These are phyloP conservation scores for Kwoniella pini DNA, from an alignment of 768 basidiomycete species.

Conservation along the genomic window DNA sequence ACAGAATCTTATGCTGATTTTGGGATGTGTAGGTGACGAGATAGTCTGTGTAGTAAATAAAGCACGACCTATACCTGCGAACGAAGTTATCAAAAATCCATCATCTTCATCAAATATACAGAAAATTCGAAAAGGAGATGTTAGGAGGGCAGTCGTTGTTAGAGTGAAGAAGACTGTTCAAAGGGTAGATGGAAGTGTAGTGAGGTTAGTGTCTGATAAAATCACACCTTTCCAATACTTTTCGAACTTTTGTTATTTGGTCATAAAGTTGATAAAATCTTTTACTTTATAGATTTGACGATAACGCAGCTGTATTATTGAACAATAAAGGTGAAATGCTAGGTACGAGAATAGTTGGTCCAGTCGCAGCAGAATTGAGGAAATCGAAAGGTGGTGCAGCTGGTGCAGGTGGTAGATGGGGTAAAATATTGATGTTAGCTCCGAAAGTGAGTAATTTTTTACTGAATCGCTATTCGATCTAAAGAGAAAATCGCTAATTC, in stretches of 20 bases:
- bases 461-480: too few relatives aligned
- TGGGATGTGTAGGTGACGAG: slow-evolving; percentile 68
- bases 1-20: too few relatives aligned
- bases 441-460: slow-evolving; percentile 66
- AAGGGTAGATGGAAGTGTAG: slow-evolving; percentile 80
- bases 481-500: too few relatives aligned
- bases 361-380: slow-evolving; percentile 86
- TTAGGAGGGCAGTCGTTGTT: slow-evolving; percentile 93
- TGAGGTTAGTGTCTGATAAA: slow-evolving; percentile 57
- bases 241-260: not conserved
- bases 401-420: slow-evolving; percentile 64
- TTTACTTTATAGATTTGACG: slow-evolving; percentile 66
- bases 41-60: slow-evolving; percentile 93
- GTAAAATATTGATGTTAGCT: slow-evolving; percentile 86
- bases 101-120: slow-evolving; percentile 62
- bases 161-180: slow-evolving; percentile 83
- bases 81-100: slow-evolving; percentile 22
- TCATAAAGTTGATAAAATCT: not conserved
- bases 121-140: slow-evolving; percentile 90
- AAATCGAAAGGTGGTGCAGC: slow-evolving; percentile 62
- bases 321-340: slow-evolving; percentile 91
- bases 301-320: slow-evolving; percentile 89
- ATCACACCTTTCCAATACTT: not conserved
- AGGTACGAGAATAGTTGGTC: slow-evolving; percentile 89
- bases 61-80: slow-evolving; percentile 69